Percentiles rank a stretch among this genome's conserved stretches.
phyloP scores from a whole-genome alignment of 305 asterid genomes.

The Rubia balearica region DNA sequence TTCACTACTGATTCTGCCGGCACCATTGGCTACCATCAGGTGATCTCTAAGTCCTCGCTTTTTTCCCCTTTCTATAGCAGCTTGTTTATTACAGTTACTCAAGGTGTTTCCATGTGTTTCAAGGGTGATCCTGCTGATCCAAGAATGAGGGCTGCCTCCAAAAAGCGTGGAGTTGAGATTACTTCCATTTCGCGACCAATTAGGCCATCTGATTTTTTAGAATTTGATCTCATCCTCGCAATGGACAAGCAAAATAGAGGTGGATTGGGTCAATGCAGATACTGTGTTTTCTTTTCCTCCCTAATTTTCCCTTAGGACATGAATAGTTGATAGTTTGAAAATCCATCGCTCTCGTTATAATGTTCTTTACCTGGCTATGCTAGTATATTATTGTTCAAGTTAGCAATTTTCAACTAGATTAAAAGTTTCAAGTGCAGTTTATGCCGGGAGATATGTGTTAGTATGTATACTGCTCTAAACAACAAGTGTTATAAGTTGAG shows the following conservation, averaged over 20 bases:
- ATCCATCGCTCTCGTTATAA: too few species aligned
- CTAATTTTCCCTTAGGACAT: not conserved
- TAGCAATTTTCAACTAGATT: not conserved
- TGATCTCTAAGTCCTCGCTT: not conserved
- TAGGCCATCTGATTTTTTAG: conserved; percentile 65
- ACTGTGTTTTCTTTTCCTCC: not conserved
- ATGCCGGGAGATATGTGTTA: not conserved
- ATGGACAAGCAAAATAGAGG: conserved; percentile 89
- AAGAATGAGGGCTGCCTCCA: conserved; percentile 88
- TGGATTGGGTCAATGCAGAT: conserved; percentile 12
- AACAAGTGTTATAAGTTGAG: not conserved
- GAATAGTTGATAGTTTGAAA: not conserved
- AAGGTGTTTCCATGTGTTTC: conserved; percentile 1
- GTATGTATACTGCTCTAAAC: not conserved
- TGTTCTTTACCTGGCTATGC: not conserved
- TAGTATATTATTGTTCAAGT: not conserved
- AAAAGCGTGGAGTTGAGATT: conserved; percentile 69
- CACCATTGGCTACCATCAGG: conserved; percentile 72
- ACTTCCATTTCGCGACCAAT: conserved; percentile 81
- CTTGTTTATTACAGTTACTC: not conserved
- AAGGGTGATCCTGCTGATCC: conserved; percentile 89
- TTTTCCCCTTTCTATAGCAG: not conserved
- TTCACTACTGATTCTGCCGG: conserved; percentile 90
- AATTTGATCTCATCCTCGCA: conserved; percentile 85
- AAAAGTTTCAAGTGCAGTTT: not conserved